These are phyloP conservation scores for Pleurotus sapidus DNA, from an alignment of 768 basidiomycete species.

Conservation along the genomic window DNA sequence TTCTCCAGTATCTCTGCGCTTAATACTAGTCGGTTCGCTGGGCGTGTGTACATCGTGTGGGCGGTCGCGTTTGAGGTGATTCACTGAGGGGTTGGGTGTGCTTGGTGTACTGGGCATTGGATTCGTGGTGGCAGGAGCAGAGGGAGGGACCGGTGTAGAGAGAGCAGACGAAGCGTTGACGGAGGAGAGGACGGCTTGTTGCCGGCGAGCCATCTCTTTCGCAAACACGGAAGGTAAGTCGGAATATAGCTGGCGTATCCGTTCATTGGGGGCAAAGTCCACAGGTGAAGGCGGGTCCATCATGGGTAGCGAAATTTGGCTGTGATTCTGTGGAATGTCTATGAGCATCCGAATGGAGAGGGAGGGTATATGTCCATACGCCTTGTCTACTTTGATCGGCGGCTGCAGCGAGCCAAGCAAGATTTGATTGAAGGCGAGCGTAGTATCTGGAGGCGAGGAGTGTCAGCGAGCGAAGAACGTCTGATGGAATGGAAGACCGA, in stretches of 20 bases:
- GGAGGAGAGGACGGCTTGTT: conserved; percentile 23
- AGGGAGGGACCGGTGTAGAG: conserved; percentile 11
- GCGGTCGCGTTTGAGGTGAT: conserved; percentile 60
- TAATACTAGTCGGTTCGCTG: conserved; percentile 39
- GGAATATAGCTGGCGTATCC: conserved; percentile 62
- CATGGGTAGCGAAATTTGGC: conserved; percentile 50
- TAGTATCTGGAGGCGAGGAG: conserved; percentile 43
- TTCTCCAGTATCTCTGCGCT: conserved; percentile 72
- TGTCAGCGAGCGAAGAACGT: conserved; percentile 9
- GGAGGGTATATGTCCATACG: conserved; percentile 30
- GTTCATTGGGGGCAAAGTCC: conserved; percentile 52
- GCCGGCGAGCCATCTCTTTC: conserved; percentile 53
- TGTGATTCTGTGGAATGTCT: conserved; percentile 22
- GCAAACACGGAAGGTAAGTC: conserved; percentile 61
- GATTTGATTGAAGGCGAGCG: conserved; percentile 62
- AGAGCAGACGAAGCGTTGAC: conserved; percentile 6
- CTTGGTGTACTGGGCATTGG: neutral
- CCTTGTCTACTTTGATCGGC: conserved; percentile 52
- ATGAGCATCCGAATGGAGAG: neutral
- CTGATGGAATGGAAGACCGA: conserved; percentile 32
- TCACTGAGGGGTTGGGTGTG: conserved; percentile 11
- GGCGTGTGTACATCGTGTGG: conserved; percentile 39
- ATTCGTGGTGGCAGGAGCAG: conserved; percentile 16
- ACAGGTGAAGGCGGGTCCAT: conserved; percentile 47
- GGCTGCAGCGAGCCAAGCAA: conserved; percentile 68